Conservation (phyloP, 169 alveolate species). For the Amoebophrya sp. region DNA sequence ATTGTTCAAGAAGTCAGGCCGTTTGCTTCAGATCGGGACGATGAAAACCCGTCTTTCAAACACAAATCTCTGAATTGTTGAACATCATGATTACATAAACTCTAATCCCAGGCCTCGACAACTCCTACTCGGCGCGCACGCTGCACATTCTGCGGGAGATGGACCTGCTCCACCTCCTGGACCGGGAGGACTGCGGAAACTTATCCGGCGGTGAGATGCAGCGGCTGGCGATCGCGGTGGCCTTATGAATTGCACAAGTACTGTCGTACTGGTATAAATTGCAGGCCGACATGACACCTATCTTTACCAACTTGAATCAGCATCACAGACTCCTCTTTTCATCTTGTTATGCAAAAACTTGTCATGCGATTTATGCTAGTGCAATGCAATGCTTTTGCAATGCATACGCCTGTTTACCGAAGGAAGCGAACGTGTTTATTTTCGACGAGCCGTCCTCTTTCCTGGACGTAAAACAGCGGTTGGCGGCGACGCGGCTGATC, state of each 20-base stretch:
- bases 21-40: too few relatives aligned
- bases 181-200: background rate
- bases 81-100: slow-evolving; percentile 64
- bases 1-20: slow-evolving; percentile 81
- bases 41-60: too few relatives aligned
- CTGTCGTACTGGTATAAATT: too few relatives aligned
- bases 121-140: slow-evolving; percentile 63
- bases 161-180: slow-evolving; percentile 51
- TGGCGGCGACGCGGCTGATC: slow-evolving; percentile 91
- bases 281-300: too few relatives aligned
- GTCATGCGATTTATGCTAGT: too few relatives aligned
- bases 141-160: slow-evolving; percentile 54
- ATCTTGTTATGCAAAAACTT: too few relatives aligned
- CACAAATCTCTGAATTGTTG: too few relatives aligned
- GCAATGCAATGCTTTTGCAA: too few relatives aligned
- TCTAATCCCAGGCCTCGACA: slow-evolving; percentile 80
- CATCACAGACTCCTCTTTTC: too few relatives aligned
- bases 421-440: slow-evolving; percentile 90
- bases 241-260: too few relatives aligned
- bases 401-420: slow-evolving; percentile 72
- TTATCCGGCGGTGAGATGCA: slow-evolving; percentile 98
- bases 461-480: slow-evolving; percentile 93
- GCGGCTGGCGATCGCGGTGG: slow-evolving; percentile 93
- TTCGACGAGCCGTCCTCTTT: slow-evolving; percentile 98
- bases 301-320: too few relatives aligned